Base-by-base conservation (phyloP, 106 monocot genomes). In the Acanthochlamys bracteata region DNA sequence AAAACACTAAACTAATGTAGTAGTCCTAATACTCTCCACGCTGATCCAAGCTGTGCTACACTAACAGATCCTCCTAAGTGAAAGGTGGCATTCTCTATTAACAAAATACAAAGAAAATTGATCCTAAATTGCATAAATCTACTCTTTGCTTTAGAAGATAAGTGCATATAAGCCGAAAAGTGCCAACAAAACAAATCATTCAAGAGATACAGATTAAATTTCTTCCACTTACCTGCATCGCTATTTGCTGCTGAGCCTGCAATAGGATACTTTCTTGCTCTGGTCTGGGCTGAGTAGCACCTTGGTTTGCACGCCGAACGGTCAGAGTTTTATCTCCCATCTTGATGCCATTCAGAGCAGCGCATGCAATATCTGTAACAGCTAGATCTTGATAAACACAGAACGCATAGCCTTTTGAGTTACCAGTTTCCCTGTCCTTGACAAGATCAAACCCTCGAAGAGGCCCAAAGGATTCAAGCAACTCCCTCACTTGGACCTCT, bases 261-360 rank as follows among this genome's bases (percentile, higher is more conserved):
- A 93, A 61, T 11, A 93, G 58, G 8, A 88, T 60, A 66, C 60
- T 80, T 71, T 93, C 92, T 68, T 88, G 92, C 65, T 88, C 88
- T 16, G 88, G 84, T 52, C 84, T 79, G 45, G 92, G 84, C 66
- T 88, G 88, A 19, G 75, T 22, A 13, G 79, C 41, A 24, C 92
- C 92, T 59, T 88, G 92, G 64, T 88, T 88, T 39, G 84, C 88
- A 27, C 92, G 92, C 57, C 88, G 71, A 45, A 93, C 92, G 12
- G 92, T 93, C 4, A 93, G 82, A 21, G 88, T 93, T 66, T 93
- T 93, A 72, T 93, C 92, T 39, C 92, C 92, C 88, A 93, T 84
- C 70, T 93, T 88, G 39, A 93, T 88, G 17, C 92, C 92, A 82
- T 93, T 93, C 63, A 93, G 84, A 51, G 92, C 87, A 15, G 92